Evolutionary conservation across 2,329 filamentous ascomycete genomes (phyloP).

Genomic region (Penicillium sp.): DNA sequence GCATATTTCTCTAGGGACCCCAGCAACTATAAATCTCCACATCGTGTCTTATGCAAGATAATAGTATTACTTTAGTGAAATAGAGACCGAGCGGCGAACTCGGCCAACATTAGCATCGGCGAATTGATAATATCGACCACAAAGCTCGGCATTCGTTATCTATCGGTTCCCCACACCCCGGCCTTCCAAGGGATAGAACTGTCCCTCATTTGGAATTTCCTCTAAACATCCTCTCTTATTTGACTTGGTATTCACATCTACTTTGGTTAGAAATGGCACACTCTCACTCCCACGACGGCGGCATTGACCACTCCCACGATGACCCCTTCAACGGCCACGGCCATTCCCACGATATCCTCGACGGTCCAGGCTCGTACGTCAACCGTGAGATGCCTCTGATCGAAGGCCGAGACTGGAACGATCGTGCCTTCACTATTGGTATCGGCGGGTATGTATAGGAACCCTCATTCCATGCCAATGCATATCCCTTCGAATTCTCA

Average conservation of each 20-base stretch:
- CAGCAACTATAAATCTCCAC: neutral
- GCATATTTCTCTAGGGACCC: neutral
- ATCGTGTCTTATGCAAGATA: neutral
- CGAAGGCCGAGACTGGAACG: constrained; percentile 76
- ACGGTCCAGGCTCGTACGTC: constrained; percentile 82
- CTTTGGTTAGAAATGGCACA: constrained; percentile 25
- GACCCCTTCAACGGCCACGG: constrained; percentile 59
- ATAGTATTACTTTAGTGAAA: neutral
- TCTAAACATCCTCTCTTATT: neutral
- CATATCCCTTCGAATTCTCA: neutral
- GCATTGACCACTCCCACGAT: constrained; percentile 45
- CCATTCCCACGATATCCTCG: constrained; percentile 89
- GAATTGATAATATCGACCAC: constrained; percentile 6
- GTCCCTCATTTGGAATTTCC: constrained; percentile 13
- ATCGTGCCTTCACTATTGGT: constrained; percentile 89
- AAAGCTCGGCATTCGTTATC: constrained; percentile 15
- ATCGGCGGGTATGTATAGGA: constrained; percentile 70
- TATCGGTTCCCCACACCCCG: constrained; percentile 14
- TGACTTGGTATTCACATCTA: neutral
- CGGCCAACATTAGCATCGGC: constrained; percentile 11
- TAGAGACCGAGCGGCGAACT: constrained; percentile 11
- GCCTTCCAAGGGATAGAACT: constrained; percentile 2
- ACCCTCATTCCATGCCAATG: neutral
- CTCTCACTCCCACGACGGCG: constrained; percentile 35
- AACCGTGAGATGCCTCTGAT: constrained; percentile 88